Conservation (phyloP, 108 stramenopile species). For the Parietichytrium sp. region DNA sequence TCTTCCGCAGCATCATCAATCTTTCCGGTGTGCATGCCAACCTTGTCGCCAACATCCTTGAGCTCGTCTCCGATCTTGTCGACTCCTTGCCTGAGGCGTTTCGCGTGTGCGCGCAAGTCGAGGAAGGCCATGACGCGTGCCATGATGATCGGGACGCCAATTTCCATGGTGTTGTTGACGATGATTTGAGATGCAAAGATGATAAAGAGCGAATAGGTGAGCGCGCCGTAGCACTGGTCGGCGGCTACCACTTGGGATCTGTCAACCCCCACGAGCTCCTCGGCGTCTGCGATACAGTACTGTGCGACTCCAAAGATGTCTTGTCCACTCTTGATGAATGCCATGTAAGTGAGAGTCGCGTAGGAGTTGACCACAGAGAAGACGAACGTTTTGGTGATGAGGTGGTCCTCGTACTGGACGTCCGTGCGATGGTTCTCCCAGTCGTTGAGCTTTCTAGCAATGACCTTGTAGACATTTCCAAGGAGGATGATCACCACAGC, state of each 20-base stretch:
- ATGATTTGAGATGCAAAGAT: conserved; percentile 56
- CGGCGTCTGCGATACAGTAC: not conserved
- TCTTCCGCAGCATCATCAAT: conserved; percentile 39
- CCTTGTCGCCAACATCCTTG: not conserved
- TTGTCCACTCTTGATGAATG: conserved; percentile 63
- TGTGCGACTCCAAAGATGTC: conserved; percentile 25
- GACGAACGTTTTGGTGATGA: conserved; percentile 95
- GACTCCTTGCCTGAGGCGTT: conserved; percentile 42
- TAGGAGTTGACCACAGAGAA: conserved; percentile 97
- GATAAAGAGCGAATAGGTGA: conserved; percentile 47
- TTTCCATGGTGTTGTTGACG: conserved; percentile 49
- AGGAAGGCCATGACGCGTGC: not conserved
- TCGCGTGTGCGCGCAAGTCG: conserved; percentile 34
- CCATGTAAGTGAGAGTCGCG: conserved; percentile 91
- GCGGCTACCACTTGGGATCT: not conserved
- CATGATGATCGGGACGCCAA: conserved; percentile 49
- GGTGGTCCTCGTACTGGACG: conserved; percentile 78
- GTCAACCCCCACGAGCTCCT: not conserved
- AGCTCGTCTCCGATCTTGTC: not conserved
- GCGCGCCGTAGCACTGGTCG: conserved; percentile 6
- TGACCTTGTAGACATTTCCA: conserved; percentile 73
- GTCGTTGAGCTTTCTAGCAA: conserved; percentile 75
- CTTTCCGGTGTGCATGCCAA: not conserved
- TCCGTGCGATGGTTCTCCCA: conserved; percentile 95
- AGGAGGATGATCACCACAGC: conserved; percentile 78